Evolutionary conservation across 164 flowering plant genomes (phyloP), one percentile per base, ranked within the genome.

Genomic region (Hamamelis virginiana): DNA sequence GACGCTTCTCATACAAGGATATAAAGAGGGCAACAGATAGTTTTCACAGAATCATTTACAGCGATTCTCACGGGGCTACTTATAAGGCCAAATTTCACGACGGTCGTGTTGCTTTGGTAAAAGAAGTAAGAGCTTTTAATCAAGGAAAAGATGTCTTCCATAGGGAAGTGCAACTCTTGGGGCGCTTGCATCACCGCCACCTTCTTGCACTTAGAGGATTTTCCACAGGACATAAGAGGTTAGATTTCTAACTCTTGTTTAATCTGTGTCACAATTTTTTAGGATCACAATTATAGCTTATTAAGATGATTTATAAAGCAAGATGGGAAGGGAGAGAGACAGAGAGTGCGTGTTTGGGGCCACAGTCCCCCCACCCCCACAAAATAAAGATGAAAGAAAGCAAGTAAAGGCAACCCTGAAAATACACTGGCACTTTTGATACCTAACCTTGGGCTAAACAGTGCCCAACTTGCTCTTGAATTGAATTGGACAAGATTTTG

Each of bases 141-240:
- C 77, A 79, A 66, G 84, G 58, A 50, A 70, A 82, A 58, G 87
- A 84, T 44, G 71, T 66, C 41, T 92, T 92, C 76, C 70, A 74
- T 59, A 74, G 68, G 65, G 84, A 90, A 69, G 86, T 92, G 55
- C 89, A 86, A 43, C 79, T 83, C 69, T 70, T 92, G 71, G 86
- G 83, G 10, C 82, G 84, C 13, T 78, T 92, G 79, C 90, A 87
- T 82, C 98, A 92, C 74, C 91, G 93, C 46, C 91, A 90, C 72
- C 75, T 91, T 73, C 91, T 86, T 64, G 55, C 81, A 21, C 87
- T 92, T 21, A 62, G 55, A 64, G 98, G 96, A 12, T 89, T 88
- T 79, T 85, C 91, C 18, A 57, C 55, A 2, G 93, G 89, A 64
- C 78, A 55, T 58, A 84, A 85, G 67, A 86, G 96, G 94, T 92